Evolutionary conservation across 257 asterid species (phyloP).

Genomic region (Nicotiana tomentosiformis): DNA sequence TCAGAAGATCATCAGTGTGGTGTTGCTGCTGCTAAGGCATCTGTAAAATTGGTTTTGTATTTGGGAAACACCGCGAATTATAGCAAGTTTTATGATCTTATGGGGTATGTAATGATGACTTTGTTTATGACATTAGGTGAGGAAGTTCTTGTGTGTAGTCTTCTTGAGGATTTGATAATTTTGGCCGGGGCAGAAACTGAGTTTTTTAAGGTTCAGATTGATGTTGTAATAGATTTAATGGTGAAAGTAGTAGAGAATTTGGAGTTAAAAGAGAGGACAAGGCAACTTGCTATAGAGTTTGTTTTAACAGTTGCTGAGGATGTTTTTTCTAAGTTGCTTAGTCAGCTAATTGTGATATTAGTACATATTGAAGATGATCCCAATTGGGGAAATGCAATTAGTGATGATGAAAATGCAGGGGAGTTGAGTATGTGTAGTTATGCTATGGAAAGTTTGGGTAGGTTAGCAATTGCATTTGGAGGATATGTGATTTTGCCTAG

Average conservation of each 20-base stretch:
- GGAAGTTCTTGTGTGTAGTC: neutral
- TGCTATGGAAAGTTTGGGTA: too few species aligned
- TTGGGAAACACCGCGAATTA: neutral
- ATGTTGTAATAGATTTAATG: neutral
- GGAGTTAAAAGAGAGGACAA: neutral
- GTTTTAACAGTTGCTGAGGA: conserved; percentile 2
- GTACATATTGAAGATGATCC: neutral
- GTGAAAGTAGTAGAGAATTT: neutral
- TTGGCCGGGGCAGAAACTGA: neutral
- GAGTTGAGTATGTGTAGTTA: too few species aligned
- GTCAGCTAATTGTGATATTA: neutral
- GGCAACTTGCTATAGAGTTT: conserved; percentile 5
- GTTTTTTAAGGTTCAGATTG: neutral
- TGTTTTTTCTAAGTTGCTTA: neutral
- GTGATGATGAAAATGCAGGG: too few species aligned
- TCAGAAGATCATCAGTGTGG: neutral
- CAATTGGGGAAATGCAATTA: neutral
- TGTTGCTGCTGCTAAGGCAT: neutral
- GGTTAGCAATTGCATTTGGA: too few species aligned
- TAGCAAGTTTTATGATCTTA: neutral
- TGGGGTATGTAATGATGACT: neutral
- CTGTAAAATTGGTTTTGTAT: neutral
- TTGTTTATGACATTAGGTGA: neutral
- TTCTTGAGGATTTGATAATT: conserved; percentile 3
- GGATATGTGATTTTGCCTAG: too few species aligned